Conservation (phyloP, 768 basidiomycete species). For the Lentinula sp. region DNA sequence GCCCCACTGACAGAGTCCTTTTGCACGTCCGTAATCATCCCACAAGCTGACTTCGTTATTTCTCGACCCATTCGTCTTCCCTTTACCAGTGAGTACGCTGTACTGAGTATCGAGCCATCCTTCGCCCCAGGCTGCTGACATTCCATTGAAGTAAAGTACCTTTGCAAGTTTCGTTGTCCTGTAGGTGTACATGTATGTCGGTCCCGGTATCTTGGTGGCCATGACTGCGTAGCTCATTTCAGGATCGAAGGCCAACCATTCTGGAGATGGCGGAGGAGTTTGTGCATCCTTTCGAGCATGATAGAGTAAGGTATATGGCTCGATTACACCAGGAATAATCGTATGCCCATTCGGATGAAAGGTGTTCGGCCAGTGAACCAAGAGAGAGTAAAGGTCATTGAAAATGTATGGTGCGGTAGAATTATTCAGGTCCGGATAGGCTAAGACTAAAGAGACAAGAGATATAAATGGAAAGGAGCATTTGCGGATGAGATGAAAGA, state of each 20-base stretch:
- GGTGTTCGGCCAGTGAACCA: conserved; percentile 13
- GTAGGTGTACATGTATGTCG: conserved; percentile 16
- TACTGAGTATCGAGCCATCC: conserved; percentile 20
- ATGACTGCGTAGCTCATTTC: conserved; percentile 20
- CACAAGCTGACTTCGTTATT: conserved; percentile 10
- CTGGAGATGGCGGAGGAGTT: conserved; percentile 14
- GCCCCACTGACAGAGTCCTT: conserved; percentile 15
- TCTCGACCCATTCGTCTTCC: conserved; percentile 6
- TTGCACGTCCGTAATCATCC: conserved; percentile 18
- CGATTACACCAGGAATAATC: conserved; percentile 13
- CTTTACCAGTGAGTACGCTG: conserved; percentile 16
- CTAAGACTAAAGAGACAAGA: background rate
- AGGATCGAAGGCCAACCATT: conserved; percentile 20
- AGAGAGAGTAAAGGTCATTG: conserved; percentile 13
- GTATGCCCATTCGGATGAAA: conserved; percentile 15
- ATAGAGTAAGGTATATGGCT: conserved; percentile 16
- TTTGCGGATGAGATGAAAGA: background rate
- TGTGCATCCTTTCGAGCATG: conserved; percentile 15
- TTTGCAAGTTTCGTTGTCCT: conserved; percentile 12
- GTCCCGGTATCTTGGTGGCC: conserved; percentile 8
- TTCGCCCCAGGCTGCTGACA: conserved; percentile 12
- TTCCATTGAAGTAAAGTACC: conserved; percentile 15
- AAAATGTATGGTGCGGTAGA: conserved; percentile 13
- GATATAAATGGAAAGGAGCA: background rate
- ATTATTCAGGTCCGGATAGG: background rate